These are phyloP conservation scores for Penicillium canariense DNA, from an alignment of 495 filamentous ascomycete species.

Conservation along the genomic window DNA sequence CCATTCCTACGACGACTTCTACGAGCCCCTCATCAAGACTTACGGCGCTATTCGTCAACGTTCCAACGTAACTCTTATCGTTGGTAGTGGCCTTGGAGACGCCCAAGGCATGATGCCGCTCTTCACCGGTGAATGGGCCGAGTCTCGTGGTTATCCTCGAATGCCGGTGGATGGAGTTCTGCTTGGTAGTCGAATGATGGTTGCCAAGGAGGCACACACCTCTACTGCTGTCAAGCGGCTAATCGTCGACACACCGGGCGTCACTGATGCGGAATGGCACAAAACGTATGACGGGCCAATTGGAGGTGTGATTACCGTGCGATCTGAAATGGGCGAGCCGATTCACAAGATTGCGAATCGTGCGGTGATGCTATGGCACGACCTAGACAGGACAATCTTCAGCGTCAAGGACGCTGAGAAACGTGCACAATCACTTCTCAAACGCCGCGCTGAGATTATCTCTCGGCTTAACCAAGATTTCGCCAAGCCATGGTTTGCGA, in stretches of 20 bases:
- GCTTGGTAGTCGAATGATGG: constrained; percentile 49
- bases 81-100: constrained; percentile 49
- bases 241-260: constrained; percentile 83
- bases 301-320: constrained; percentile 91
- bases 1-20: constrained; percentile 53
- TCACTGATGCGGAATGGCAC: constrained; percentile 86
- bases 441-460: constrained; percentile 91
- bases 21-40: constrained; percentile 42
- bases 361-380: constrained; percentile 92
- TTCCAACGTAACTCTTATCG: constrained; percentile 46
- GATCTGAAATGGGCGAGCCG: constrained; percentile 98
- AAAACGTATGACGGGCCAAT: constrained; percentile 90
- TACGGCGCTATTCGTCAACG: constrained; percentile 43
- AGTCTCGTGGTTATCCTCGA: constrained; percentile 24
- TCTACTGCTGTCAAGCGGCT: constrained; percentile 90
- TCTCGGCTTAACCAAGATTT: constrained; percentile 96
- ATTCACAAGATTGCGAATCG: constrained; percentile 97
- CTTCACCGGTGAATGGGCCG: constrained; percentile 41
- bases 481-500: constrained; percentile 97
- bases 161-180: constrained; percentile 52
- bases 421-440: constrained; percentile 76
- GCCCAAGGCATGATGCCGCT: constrained; percentile 46
- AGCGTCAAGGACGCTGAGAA: constrained; percentile 91
- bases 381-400: constrained; percentile 98
- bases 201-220: constrained; percentile 75